phyloP scores from a whole-genome alignment of 108 stramenopile genomes.

The Discostella stelligeroides region DNA sequence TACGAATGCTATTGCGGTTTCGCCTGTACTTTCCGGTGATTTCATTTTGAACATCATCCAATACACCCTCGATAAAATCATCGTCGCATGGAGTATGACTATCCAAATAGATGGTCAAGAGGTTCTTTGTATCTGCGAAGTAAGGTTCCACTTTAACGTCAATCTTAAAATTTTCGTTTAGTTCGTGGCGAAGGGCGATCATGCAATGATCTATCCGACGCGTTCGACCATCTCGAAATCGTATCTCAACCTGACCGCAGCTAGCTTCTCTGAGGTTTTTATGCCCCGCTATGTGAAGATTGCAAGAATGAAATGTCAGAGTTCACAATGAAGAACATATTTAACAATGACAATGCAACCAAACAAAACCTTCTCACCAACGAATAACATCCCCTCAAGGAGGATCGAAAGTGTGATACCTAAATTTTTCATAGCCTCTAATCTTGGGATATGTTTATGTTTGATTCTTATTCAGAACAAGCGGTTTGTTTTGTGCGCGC shows the following conservation, averaged over 20 bases:
- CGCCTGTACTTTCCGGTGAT: not conserved
- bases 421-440: too few relatives aligned
- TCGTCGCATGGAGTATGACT: not conserved
- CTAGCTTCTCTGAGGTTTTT: not conserved
- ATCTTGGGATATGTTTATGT: too few relatives aligned
- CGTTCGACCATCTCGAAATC: not conserved
- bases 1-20: not conserved
- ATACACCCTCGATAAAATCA: not conserved
- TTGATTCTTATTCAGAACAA: too few relatives aligned
- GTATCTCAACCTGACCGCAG: not conserved
- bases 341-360: too few relatives aligned
- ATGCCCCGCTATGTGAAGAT: too few relatives aligned
- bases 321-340: too few relatives aligned
- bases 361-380: too few relatives aligned
- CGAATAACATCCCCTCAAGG: too few relatives aligned
- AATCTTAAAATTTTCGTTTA: not conserved
- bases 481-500: too few relatives aligned
- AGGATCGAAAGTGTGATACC: too few relatives aligned
- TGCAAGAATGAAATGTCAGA: too few relatives aligned
- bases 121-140: not conserved
- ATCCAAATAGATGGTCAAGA: not conserved
- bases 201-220: not conserved
- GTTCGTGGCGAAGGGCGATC: not conserved
- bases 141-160: not conserved
- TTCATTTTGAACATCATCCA: not conserved